A percentile compares a stretch with the other conserved stretches of the same genome.
Conservation (phyloP, 2,329 filamentous ascomycete genomes). For the Claviceps digitariae region DNA sequence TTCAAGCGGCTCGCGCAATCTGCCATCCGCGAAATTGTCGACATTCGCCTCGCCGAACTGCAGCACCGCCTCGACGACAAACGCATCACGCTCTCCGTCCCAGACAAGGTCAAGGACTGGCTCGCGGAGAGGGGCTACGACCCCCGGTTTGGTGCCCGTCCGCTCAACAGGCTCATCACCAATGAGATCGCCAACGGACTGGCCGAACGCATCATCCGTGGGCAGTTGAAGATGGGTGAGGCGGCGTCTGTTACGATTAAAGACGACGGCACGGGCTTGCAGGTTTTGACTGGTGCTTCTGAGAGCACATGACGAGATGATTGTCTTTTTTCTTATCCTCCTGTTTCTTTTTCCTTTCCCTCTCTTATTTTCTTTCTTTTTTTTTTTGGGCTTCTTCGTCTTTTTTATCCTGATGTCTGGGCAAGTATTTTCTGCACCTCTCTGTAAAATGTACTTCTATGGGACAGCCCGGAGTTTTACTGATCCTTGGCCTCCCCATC, state of each 20-base stretch:
- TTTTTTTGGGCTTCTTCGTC: not conserved
- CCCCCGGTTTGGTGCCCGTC: conserved; percentile 78
- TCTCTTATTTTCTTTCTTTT: too few species aligned
- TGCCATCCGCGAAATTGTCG: conserved; percentile 81
- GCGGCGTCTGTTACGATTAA: conserved; percentile 57
- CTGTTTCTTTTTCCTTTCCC: too few species aligned
- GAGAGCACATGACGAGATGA: not conserved
- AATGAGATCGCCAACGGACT: conserved; percentile 81
- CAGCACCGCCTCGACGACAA: conserved; percentile 73
- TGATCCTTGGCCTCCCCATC: too few species aligned
- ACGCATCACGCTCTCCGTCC: conserved; percentile 63
- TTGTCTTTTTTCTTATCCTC: too few species aligned
- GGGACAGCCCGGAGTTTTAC: too few species aligned
- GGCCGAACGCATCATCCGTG: conserved; percentile 84
- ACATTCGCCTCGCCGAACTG: conserved; percentile 77
- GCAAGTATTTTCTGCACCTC: too few species aligned
- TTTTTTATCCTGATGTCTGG: not conserved
- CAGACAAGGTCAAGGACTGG: conserved; percentile 65
- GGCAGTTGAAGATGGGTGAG: conserved; percentile 64
- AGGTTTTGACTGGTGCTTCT: conserved; percentile 24
- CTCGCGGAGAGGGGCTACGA: conserved; percentile 84
- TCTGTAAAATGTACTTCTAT: too few species aligned
- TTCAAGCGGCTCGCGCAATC: conserved; percentile 73
- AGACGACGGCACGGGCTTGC: conserved; percentile 43
- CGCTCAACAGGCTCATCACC: conserved; percentile 78